Evolutionary conservation across 192 early-diverging fungal genomes (phyloP).

Genomic region (Diversispora eburnea): DNA sequence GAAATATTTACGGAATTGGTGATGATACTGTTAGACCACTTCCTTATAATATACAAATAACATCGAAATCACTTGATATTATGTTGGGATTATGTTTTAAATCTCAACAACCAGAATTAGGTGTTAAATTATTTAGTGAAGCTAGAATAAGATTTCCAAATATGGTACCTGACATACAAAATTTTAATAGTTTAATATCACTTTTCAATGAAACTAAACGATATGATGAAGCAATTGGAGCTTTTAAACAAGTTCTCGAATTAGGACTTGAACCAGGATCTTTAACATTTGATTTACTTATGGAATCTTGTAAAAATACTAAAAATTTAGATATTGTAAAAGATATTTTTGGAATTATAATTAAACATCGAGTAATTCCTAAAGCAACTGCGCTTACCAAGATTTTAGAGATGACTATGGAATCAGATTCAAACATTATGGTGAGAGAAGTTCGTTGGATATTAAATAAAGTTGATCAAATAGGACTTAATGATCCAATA

Average conservation of each 20-base stretch:
- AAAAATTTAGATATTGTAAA: neutral
- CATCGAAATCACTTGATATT: conserved; percentile 12
- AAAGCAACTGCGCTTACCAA: too few relatives aligned
- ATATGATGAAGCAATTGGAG: neutral
- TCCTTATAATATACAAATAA: conserved; percentile 13
- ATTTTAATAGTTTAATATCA: conserved; percentile 11
- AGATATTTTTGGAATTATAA: conserved; percentile 6
- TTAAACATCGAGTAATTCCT: neutral
- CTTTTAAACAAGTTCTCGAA: neutral
- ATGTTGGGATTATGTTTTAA: conserved; percentile 11
- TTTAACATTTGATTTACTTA: conserved; percentile 6
- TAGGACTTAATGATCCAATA: neutral
- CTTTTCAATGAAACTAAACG: neutral
- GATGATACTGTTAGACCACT: neutral
- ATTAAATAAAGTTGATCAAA: too few relatives aligned
- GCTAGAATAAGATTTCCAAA: neutral
- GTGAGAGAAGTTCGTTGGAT: too few relatives aligned
- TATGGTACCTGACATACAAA: neutral
- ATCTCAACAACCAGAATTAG: neutral
- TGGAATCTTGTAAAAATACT: neutral
- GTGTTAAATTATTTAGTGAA: conserved; percentile 1
- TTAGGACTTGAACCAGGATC: neutral
- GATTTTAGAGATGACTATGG: too few relatives aligned
- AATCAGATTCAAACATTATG: too few relatives aligned
- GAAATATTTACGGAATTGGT: conserved; percentile 9